phyloP scores from a whole-genome alignment of 1,284 basidiomycete genomes.

The Rhodotorula sp. region DNA sequence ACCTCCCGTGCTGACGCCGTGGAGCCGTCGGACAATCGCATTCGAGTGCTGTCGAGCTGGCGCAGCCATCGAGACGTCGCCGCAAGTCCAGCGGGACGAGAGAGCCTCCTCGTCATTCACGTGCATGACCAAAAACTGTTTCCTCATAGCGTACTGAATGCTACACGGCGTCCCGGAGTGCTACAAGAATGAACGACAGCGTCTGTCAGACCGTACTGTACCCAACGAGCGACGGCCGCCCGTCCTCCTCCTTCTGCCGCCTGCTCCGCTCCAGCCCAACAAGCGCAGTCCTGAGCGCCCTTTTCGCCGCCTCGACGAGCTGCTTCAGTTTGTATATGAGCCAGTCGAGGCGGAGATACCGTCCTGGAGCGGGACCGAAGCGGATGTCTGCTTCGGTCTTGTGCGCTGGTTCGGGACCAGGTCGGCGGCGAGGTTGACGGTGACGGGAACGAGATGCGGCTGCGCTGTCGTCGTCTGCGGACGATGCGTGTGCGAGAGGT shows the following conservation, averaged over 20 bases:
- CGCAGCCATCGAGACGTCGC: too few relatives aligned
- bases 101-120: too few relatives aligned
- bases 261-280: conserved; percentile 4
- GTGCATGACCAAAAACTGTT: too few relatives aligned
- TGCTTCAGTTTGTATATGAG: conserved; percentile 8
- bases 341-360: conserved; percentile 27
- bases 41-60: too few relatives aligned
- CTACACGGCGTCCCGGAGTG: neutral
- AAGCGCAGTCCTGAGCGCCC: conserved; percentile 5
- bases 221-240: neutral
- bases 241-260: neutral
- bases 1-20: too few relatives aligned
- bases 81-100: too few relatives aligned
- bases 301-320: conserved; percentile 1
- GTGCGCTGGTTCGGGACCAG: neutral
- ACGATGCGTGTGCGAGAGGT: neutral
- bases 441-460: neutral
- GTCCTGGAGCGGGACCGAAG: conserved; percentile 29
- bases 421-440: neutral
- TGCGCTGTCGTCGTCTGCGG: neutral
- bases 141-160: too few relatives aligned
- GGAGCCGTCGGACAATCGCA: too few relatives aligned
- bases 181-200: neutral
- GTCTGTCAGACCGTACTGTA: neutral
- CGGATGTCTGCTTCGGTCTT: conserved; percentile 35